phyloP scores from a whole-genome alignment of 257 asterid species.

The Henckelia pumila region DNA sequence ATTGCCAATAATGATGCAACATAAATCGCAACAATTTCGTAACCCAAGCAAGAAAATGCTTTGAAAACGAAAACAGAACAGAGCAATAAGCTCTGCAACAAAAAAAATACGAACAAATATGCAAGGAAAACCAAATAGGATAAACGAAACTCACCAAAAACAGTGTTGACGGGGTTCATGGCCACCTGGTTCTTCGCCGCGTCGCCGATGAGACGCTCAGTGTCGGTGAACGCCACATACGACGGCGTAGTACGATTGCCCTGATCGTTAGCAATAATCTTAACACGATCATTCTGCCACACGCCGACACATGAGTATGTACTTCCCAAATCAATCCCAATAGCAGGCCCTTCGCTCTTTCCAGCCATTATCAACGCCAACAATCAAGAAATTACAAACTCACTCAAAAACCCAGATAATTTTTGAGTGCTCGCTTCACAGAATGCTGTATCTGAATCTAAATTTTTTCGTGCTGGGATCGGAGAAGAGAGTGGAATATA shows the following conservation, averaged over 20 bases:
- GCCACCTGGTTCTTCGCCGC: constrained; percentile 52
- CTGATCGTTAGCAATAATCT: constrained; percentile 42
- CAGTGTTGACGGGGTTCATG: constrained; percentile 45
- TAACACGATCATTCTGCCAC: constrained; percentile 45
- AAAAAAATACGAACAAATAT: no score
- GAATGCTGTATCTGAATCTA: no score
- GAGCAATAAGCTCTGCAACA: no score
- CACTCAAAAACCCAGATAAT: not conserved
- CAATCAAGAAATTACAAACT: not conserved
- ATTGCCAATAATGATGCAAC: no score
- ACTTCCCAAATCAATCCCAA: constrained; percentile 42
- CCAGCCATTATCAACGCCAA: constrained; percentile 30
- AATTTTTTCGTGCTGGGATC: no score
- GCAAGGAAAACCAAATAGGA: no score
- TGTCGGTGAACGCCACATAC: constrained; percentile 41
- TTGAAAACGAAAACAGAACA: no score
- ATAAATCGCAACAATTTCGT: no score
- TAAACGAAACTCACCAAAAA: constrained; percentile 31
- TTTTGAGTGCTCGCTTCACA: not conserved
- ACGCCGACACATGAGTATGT: constrained; percentile 42
- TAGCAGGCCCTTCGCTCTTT: constrained; percentile 39
- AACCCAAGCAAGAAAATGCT: no score
- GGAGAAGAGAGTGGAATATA: no score
- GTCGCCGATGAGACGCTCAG: constrained; percentile 48
- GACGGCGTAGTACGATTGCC: constrained; percentile 48